phyloP scores from a whole-genome alignment of 1,284 basidiomycete species.

The Sanghuangporus weigelae region DNA sequence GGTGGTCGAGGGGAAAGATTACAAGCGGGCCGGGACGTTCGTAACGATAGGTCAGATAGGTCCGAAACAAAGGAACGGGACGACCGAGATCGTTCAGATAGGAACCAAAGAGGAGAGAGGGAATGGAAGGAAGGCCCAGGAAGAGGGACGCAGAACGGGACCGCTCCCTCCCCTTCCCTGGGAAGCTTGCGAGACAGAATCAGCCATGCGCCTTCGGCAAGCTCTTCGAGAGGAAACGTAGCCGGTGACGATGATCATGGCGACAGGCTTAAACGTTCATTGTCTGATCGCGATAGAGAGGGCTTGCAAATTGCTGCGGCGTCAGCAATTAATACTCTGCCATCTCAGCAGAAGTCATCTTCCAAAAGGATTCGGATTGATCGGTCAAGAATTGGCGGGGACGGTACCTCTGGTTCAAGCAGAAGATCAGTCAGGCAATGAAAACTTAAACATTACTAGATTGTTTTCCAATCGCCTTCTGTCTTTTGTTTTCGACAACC shows the following conservation, averaged over 20 bases:
- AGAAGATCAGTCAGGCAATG: conserved; percentile 1
- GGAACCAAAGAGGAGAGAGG: conserved; percentile 6
- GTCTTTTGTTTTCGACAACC: neutral
- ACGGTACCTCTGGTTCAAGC: neutral
- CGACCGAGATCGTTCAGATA: conserved; percentile 8
- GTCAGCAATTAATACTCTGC: neutral
- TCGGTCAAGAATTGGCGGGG: conserved; percentile 42
- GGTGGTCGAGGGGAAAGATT: neutral
- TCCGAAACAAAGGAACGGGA: conserved; percentile 9
- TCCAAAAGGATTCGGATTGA: conserved; percentile 34
- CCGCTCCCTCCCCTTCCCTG: neutral
- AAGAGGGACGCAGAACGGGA: conserved; percentile 4
- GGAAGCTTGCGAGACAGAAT: conserved; percentile 13
- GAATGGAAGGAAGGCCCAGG: conserved; percentile 12
- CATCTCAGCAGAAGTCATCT: neutral
- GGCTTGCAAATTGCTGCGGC: neutral
- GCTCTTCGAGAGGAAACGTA: neutral
- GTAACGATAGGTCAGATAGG: conserved; percentile 2
- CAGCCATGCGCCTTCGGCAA: neutral
- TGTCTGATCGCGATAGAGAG: conserved; percentile 34
- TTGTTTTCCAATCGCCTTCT: neutral
- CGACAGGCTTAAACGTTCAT: conserved; percentile 55
- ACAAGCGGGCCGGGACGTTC: neutral
- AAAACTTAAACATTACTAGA: neutral
- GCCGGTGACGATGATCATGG: conserved; percentile 49